Evolutionary conservation across 2,329 filamentous ascomycete genomes (phyloP).

Genomic region (Tolypocladium endophyticum): DNA sequence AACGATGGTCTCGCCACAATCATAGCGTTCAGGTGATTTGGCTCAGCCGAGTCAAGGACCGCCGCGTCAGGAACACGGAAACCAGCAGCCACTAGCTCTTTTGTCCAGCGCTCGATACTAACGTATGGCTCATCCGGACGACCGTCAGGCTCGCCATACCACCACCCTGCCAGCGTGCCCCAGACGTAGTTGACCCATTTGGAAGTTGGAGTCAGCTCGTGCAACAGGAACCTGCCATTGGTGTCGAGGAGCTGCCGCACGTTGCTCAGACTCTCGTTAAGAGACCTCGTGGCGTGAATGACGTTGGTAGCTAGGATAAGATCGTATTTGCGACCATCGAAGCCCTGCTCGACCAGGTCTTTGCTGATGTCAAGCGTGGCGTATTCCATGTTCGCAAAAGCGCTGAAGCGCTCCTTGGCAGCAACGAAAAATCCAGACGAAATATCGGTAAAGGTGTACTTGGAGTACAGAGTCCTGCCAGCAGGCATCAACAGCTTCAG

Average conservation of each 20-base stretch:
- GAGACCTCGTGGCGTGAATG: neutral
- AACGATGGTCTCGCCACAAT: neutral
- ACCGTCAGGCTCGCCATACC: slow-evolving; percentile 16
- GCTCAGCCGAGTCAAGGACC: neutral
- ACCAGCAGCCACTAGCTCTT: slow-evolving; percentile 12
- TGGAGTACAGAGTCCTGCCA: neutral
- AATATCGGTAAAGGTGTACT: slow-evolving; percentile 12
- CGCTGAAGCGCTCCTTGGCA: slow-evolving; percentile 19
- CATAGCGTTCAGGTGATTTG: neutral
- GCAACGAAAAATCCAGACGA: slow-evolving; percentile 19
- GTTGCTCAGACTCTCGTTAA: neutral
- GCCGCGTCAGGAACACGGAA: slow-evolving; percentile 2
- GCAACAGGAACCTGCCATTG: neutral
- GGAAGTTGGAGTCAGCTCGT: neutral
- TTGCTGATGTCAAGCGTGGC: slow-evolving; percentile 12
- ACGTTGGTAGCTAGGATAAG: neutral
- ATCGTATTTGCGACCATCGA: neutral
- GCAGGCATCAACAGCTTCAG: slow-evolving; percentile 6
- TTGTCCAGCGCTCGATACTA: slow-evolving; percentile 10
- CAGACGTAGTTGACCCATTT: neutral
- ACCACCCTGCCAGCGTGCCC: slow-evolving; percentile 16
- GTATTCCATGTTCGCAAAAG: slow-evolving; percentile 12
- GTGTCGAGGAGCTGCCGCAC: neutral
- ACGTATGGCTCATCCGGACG: slow-evolving; percentile 15
- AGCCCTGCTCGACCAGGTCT: neutral